A percentile compares a stretch with the other conserved stretches of the same genome.
Conservation (phyloP, 495 filamentous ascomycete genomes). For the Daldinia decipiens region DNA sequence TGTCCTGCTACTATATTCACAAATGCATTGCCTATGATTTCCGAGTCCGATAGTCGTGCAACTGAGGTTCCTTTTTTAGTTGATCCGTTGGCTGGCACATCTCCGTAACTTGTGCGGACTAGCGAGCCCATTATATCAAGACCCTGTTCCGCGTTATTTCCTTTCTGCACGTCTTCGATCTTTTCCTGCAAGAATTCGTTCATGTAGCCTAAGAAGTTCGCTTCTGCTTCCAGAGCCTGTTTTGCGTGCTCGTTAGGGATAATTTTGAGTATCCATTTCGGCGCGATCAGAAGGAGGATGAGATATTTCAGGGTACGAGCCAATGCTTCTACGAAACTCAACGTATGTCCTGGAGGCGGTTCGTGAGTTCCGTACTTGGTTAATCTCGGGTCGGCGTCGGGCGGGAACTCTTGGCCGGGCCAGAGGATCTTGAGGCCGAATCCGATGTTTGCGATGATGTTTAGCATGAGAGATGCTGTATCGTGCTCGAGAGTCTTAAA, state of each 20-base stretch:
- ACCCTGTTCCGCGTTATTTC: conserved; percentile 55
- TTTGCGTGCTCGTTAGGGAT: conserved; percentile 64
- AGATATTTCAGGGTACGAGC: conserved; percentile 63
- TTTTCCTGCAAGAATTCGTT: conserved; percentile 68
- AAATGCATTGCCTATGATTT: conserved; percentile 77
- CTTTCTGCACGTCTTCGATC: conserved; percentile 59
- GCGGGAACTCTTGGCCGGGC: conserved; percentile 58
- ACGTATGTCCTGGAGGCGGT: conserved; percentile 62
- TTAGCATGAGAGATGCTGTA: conserved; percentile 69
- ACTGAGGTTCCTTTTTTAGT: conserved; percentile 31
- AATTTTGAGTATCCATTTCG: conserved; percentile 57
- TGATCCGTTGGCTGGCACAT: conserved; percentile 18
- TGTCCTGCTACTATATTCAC: conserved; percentile 78
- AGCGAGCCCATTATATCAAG: conserved; percentile 74
- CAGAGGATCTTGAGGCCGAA: conserved; percentile 70
- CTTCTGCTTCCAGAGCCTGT: conserved; percentile 59
- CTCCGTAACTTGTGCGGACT: conserved; percentile 57
- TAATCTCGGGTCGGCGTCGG: conserved; percentile 52
- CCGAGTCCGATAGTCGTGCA: conserved; percentile 60
- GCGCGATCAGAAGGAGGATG: conserved; percentile 62
- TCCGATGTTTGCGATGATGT: conserved; percentile 74
- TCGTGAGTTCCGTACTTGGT: conserved; percentile 57
- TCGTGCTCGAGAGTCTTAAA: conserved; percentile 65
- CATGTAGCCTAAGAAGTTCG: conserved; percentile 73
- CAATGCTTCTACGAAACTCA: conserved; percentile 69